phyloP scores from a whole-genome alignment of 768 basidiomycete genomes.

The Suillus occidentalis region DNA sequence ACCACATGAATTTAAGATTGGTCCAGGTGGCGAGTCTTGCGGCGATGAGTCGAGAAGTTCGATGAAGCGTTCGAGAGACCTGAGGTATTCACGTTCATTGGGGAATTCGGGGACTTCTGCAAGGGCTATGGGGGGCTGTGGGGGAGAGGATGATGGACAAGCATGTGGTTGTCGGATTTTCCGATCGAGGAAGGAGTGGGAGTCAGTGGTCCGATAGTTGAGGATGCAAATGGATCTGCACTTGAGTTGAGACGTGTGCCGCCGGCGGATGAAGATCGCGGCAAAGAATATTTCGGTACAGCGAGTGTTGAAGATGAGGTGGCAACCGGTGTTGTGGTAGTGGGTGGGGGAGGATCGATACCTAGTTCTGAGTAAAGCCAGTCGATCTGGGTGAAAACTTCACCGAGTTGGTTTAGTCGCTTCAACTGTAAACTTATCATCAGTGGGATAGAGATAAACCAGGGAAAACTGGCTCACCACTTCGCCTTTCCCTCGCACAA shows the following conservation, averaged over 20 bases:
- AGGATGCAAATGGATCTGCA: slow-evolving; percentile 29
- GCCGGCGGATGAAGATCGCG: slow-evolving; percentile 47
- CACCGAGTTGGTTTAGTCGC: too few relatives aligned
- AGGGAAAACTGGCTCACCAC: too few relatives aligned
- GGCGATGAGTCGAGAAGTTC: slow-evolving; percentile 49
- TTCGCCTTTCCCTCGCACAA: too few relatives aligned
- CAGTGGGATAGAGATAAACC: too few relatives aligned
- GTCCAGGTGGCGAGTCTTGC: slow-evolving; percentile 22
- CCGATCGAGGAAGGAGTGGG: slow-evolving; percentile 50
- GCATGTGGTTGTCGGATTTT: slow-evolving; percentile 33
- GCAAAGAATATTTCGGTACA: slow-evolving; percentile 34
- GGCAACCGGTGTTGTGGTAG: slow-evolving; percentile 37
- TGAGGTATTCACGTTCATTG: slow-evolving; percentile 49
- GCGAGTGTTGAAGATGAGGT: slow-evolving; percentile 41
- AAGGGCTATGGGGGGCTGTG: slow-evolving; percentile 5
- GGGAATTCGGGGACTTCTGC: slow-evolving; percentile 16
- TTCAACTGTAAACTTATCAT: too few relatives aligned
- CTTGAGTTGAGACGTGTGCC: slow-evolving; percentile 15
- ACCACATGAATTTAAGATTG: slow-evolving; percentile 36
- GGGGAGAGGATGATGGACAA: slow-evolving; percentile 32
- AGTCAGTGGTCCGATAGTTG: slow-evolving; percentile 28
- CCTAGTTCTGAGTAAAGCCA: too few relatives aligned
- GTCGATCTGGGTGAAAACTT: too few relatives aligned
- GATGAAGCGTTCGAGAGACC: slow-evolving; percentile 63
- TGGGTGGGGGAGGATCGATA: too few relatives aligned